Evolutionary conservation across 2,329 filamentous ascomycete species (phyloP).

Genomic region (Aspergillus pseudoviridinutans): DNA sequence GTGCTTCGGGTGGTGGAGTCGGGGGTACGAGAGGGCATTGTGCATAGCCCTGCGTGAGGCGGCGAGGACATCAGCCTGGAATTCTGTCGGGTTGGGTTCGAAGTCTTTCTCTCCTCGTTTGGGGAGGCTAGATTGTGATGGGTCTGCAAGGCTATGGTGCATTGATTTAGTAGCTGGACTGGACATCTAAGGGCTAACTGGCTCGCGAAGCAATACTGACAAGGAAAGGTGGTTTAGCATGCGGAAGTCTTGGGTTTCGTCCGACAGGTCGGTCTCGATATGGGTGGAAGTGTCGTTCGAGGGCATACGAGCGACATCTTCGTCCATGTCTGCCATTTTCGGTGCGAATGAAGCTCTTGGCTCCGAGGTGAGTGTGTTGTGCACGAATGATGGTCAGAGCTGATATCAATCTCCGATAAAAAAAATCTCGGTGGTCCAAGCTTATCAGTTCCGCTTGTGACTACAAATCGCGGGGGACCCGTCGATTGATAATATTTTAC

Average conservation of each 20-base stretch:
- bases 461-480: constrained; percentile 1
- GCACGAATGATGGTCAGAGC: neutral
- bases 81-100: constrained; percentile 81
- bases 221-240: constrained; percentile 59
- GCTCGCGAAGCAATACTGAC: constrained; percentile 23
- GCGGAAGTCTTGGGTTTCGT: constrained; percentile 83
- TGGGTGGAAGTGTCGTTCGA: constrained; percentile 29
- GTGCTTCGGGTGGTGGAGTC: constrained; percentile 67
- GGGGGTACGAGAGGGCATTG: constrained; percentile 72
- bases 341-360: neutral
- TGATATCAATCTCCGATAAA: constrained; percentile 9
- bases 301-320: constrained; percentile 35
- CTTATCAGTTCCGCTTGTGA: constrained; percentile 7
- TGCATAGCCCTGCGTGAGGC: constrained; percentile 85
- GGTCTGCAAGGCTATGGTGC: constrained; percentile 28
- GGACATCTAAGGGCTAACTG: neutral
- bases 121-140: constrained; percentile 54
- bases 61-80: constrained; percentile 74
- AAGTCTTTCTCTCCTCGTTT: constrained; percentile 97
- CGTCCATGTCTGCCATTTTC: constrained; percentile 43
- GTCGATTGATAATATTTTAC: neutral
- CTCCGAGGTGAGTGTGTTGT: neutral
- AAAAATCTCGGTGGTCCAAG: constrained; percentile 12
- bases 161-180: neutral
- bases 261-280: constrained; percentile 63